phyloP scores from a whole-genome alignment of 2,329 filamentous ascomycete genomes.

The Alternaria alternata region DNA sequence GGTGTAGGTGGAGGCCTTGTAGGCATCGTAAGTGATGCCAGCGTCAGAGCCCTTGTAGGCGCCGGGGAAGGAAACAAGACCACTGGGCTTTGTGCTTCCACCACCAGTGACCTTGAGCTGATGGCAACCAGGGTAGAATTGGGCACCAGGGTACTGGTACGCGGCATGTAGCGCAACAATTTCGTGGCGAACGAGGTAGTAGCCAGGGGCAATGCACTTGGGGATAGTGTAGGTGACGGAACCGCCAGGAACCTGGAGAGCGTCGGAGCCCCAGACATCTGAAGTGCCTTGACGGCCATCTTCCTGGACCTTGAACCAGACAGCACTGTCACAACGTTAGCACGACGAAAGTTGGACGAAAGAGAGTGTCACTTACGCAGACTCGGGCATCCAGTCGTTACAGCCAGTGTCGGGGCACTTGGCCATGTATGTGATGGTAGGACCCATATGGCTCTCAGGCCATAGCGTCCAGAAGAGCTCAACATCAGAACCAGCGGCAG shows the following conservation, averaged over 20 bases:
- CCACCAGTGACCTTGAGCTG: conserved; percentile 64
- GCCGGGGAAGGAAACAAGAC: conserved; percentile 62
- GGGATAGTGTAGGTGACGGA: conserved; percentile 63
- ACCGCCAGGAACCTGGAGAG: conserved; percentile 57
- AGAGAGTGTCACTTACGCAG: conserved; percentile 32
- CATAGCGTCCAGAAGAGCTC: conserved; percentile 64
- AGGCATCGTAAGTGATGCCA: conserved; percentile 63
- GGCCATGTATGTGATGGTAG: conserved; percentile 68
- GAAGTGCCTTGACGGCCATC: conserved; percentile 60
- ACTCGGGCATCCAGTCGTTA: conserved; percentile 59
- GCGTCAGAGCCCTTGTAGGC: conserved; percentile 61
- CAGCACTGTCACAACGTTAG: conserved; percentile 46
- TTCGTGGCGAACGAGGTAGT: conserved; percentile 68
- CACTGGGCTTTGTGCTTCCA: conserved; percentile 54
- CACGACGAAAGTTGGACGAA: neutral
- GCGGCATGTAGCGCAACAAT: conserved; percentile 63
- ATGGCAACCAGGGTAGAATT: conserved; percentile 67
- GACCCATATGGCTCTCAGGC: conserved; percentile 61
- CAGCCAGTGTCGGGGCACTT: conserved; percentile 63
- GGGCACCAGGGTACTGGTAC: conserved; percentile 61
- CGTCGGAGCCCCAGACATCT: conserved; percentile 58
- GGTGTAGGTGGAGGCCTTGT: conserved; percentile 49
- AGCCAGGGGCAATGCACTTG: conserved; percentile 60
- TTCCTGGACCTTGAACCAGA: conserved; percentile 67
- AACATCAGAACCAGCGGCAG: conserved; percentile 62